These are phyloP conservation scores for Talaromyces borbonicus DNA, from an alignment of 495 filamentous ascomycete genomes.

Conservation along the genomic window DNA sequence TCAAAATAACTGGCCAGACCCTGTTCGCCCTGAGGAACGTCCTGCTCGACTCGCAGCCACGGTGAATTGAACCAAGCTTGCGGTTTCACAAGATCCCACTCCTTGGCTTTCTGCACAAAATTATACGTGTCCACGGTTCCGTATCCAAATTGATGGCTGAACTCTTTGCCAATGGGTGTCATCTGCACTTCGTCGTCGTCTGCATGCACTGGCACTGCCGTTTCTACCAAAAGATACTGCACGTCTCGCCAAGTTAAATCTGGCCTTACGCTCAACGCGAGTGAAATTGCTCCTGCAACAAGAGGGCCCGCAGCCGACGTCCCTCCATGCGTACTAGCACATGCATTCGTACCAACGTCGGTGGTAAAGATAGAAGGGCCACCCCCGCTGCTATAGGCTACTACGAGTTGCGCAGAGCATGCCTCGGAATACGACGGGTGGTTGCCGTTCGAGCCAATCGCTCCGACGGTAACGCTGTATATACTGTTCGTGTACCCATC, in stretches of 20 bases:
- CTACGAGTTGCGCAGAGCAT: slow-evolving; percentile 89
- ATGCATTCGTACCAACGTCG: slow-evolving; percentile 77
- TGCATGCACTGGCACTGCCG: slow-evolving; percentile 69
- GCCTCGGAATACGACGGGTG: slow-evolving; percentile 93
- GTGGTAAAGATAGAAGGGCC: slow-evolving; percentile 90
- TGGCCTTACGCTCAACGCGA: slow-evolving; percentile 78
- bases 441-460: slow-evolving; percentile 72
- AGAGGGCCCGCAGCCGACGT: slow-evolving; percentile 95
- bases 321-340: slow-evolving; percentile 72
- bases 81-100: slow-evolving; percentile 85
- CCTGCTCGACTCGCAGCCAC: slow-evolving; percentile 79
- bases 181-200: slow-evolving; percentile 71
- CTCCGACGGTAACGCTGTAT: slow-evolving; percentile 94
- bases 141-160: slow-evolving; percentile 90
- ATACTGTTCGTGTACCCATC: slow-evolving; percentile 99
- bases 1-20: slow-evolving; percentile 70
- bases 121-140: slow-evolving; percentile 86
- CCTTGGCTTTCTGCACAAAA: slow-evolving; percentile 77
- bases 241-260: slow-evolving; percentile 90
- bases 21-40: slow-evolving; percentile 75
- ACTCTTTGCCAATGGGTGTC: slow-evolving; percentile 71
- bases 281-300: slow-evolving; percentile 83
- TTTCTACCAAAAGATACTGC: slow-evolving; percentile 81
- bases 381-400: slow-evolving; percentile 90
- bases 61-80: slow-evolving; percentile 92